A percentile compares a stretch with the other conserved stretches of the same genome.
Conservation (phyloP, 805 yeast genomes). For the Pichia californica region DNA sequence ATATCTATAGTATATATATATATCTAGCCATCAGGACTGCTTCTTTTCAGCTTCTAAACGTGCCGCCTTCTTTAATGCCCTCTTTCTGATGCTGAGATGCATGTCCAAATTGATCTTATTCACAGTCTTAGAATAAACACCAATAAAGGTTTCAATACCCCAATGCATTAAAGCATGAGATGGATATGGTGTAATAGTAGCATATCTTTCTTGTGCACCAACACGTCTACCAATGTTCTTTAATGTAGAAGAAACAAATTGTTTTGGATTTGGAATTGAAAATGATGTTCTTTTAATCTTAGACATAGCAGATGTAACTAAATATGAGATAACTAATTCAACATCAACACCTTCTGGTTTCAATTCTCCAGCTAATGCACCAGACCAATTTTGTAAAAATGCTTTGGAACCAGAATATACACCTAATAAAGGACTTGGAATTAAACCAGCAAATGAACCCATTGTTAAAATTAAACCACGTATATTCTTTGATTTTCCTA, state of each 20-base stretch:
- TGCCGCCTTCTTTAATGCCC: slow-evolving; percentile 77
- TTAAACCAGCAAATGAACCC: slow-evolving; percentile 95
- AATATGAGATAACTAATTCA: slow-evolving; percentile 75
- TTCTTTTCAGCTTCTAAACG: slow-evolving; percentile 27
- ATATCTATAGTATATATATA: neutral
- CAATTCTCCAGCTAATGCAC: slow-evolving; percentile 83
- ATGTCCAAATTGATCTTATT: slow-evolving; percentile 61
- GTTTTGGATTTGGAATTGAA: slow-evolving; percentile 74
- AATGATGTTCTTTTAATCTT: slow-evolving; percentile 74
- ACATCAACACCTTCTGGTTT: slow-evolving; percentile 68
- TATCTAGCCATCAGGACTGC: neutral
- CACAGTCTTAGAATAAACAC: slow-evolving; percentile 70
- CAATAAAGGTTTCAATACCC: slow-evolving; percentile 68
- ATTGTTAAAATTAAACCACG: slow-evolving; percentile 81
- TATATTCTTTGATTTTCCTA: slow-evolving; percentile 32
- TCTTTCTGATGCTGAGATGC: slow-evolving; percentile 73
- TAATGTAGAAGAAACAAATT: slow-evolving; percentile 71
- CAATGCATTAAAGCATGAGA: slow-evolving; percentile 90
- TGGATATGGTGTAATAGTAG: slow-evolving; percentile 88
- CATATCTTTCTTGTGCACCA: slow-evolving; percentile 90
- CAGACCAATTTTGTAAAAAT: slow-evolving; percentile 89
- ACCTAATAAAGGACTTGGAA: slow-evolving; percentile 89
- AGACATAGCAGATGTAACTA: slow-evolving; percentile 94
- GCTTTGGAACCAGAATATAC: slow-evolving; percentile 96
- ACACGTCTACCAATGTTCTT: slow-evolving; percentile 69